Evolutionary conservation across 2,329 filamentous ascomycete genomes (phyloP).

Genomic region (Metarhizium sp.): DNA sequence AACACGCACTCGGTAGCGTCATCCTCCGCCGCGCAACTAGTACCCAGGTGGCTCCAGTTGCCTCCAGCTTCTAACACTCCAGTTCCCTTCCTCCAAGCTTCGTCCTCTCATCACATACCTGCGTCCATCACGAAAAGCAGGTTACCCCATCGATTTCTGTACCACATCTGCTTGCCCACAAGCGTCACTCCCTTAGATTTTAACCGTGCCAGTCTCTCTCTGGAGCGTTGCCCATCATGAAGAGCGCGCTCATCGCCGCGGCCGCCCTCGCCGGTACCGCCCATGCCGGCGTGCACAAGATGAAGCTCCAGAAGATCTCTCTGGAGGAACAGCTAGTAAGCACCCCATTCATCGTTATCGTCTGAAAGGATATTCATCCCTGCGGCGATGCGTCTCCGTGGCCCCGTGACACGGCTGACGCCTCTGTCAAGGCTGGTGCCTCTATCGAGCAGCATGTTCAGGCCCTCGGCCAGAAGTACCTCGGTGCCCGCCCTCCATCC

Average conservation of each 20-base stretch:
- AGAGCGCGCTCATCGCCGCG: conserved; percentile 71
- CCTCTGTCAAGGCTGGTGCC: conserved; percentile 51
- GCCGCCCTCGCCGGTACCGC: conserved; percentile 74
- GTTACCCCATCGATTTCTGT: not conserved
- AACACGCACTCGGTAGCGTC: too few relatives aligned
- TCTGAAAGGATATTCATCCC: not conserved
- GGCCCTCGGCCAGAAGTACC: conserved; percentile 90
- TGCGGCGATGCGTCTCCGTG: conserved; percentile 8
- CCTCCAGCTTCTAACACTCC: not conserved
- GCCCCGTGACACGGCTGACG: conserved; percentile 3
- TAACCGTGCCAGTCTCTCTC: conserved; percentile 2
- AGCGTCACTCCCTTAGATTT: not conserved
- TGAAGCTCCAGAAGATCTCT: conserved; percentile 96
- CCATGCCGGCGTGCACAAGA: conserved; percentile 82
- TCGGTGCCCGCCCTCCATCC: conserved; percentile 61
- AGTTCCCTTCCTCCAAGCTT: not conserved
- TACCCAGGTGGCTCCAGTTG: not conserved
- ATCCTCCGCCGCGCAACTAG: too few relatives aligned
- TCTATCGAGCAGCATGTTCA: conserved; percentile 75
- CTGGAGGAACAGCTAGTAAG: conserved; percentile 85
- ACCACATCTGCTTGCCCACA: not conserved
- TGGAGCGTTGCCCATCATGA: conserved; percentile 54
- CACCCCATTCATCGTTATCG: conserved; percentile 12
- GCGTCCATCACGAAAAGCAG: not conserved
- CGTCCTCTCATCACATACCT: not conserved